A percentile compares a stretch with the other conserved stretches of the same genome.
These are phyloP conservation scores for Nakazawaea ishiwadae DNA, from an alignment of 805 yeast genomes.

Conservation along the genomic window DNA sequence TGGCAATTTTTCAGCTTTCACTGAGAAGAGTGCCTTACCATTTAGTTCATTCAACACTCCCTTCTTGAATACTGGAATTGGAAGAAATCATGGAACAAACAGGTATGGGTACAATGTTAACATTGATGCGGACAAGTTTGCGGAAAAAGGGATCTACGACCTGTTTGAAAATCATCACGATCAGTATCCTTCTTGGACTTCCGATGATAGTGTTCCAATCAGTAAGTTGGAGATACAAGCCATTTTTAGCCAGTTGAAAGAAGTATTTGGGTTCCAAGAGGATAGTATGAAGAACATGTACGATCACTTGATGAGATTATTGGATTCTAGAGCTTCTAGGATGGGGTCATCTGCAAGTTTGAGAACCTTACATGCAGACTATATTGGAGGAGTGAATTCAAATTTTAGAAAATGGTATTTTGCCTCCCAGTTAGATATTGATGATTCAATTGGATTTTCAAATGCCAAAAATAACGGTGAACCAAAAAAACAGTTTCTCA, in stretches of 20 bases:
- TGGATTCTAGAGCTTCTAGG: slow-evolving; percentile 68
- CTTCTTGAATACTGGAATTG: slow-evolving; percentile 31
- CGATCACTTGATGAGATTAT: slow-evolving; percentile 50
- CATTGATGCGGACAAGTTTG: slow-evolving; percentile 30
- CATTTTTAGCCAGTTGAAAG: slow-evolving; percentile 46
- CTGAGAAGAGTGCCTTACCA: slow-evolving; percentile 13
- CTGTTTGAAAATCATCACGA: slow-evolving; percentile 39
- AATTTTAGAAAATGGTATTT: slow-evolving; percentile 76
- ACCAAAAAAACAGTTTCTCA: slow-evolving; percentile 15
- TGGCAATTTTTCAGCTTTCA: slow-evolving; percentile 6
- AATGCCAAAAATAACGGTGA: slow-evolving; percentile 23
- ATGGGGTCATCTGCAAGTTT: slow-evolving; percentile 54
- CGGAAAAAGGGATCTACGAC: slow-evolving; percentile 37
- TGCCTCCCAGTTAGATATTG: slow-evolving; percentile 64
- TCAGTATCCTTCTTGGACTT: slow-evolving; percentile 53
- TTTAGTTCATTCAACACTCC: slow-evolving; percentile 44
- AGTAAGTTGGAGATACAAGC: slow-evolving; percentile 49
- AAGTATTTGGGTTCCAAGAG: slow-evolving; percentile 62
- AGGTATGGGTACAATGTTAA: slow-evolving; percentile 18
- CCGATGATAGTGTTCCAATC: slow-evolving; percentile 39
- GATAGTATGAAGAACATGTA: slow-evolving; percentile 65
- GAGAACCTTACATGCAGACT: slow-evolving; percentile 63
- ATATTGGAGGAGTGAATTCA: slow-evolving; percentile 66
- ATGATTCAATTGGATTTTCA: slow-evolving; percentile 39
- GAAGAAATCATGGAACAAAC: slow-evolving; percentile 25